Conservation (phyloP, 2,329 filamentous ascomycete genomes). For the Byssochlamys sp. region DNA sequence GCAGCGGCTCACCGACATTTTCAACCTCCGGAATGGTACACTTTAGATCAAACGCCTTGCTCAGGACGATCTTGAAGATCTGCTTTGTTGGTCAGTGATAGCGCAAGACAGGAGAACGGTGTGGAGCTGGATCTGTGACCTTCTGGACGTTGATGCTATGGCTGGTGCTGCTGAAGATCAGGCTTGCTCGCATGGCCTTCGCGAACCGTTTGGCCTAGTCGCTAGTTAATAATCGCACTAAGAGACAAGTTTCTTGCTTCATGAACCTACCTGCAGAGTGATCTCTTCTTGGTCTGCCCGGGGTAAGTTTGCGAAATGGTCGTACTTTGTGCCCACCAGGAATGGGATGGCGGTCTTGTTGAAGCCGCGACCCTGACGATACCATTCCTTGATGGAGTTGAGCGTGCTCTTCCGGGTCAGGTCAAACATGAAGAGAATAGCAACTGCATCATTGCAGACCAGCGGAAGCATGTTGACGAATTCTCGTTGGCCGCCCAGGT, state of each 20-base stretch:
- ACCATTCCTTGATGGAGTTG: conserved; percentile 99
- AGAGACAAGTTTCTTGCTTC: not conserved
- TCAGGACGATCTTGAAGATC: conserved; percentile 99
- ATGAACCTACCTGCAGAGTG: conserved; percentile 65
- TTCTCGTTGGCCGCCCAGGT: conserved; percentile 91
- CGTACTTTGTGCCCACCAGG: conserved; percentile 93
- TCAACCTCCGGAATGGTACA: conserved; percentile 99
- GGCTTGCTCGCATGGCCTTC: conserved; percentile 91
- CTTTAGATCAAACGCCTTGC: conserved; percentile 96
- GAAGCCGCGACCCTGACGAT: conserved; percentile 90
- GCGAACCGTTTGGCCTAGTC: conserved; percentile 80
- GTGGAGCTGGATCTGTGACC: conserved; percentile 42
- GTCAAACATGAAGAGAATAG: conserved; percentile 99
- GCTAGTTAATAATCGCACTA: conserved; percentile 12
- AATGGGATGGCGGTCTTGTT: conserved; percentile 99
- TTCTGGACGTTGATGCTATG: conserved; percentile 99
- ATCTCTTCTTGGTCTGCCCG: conserved; percentile 97
- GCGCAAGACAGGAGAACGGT: not conserved
- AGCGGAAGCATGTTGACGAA: conserved; percentile 99
- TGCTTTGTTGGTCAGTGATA: conserved; percentile 36
- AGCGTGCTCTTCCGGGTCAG: conserved; percentile 93
- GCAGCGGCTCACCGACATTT: conserved; percentile 87
- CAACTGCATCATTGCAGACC: conserved; percentile 98
- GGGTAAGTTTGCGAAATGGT: conserved; percentile 98
- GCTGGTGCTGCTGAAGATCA: conserved; percentile 97